A percentile compares a stretch with the other conserved stretches of the same genome.
phyloP scores from a whole-genome alignment of 352 stramenopile species.

The Phytophthora sp. region DNA sequence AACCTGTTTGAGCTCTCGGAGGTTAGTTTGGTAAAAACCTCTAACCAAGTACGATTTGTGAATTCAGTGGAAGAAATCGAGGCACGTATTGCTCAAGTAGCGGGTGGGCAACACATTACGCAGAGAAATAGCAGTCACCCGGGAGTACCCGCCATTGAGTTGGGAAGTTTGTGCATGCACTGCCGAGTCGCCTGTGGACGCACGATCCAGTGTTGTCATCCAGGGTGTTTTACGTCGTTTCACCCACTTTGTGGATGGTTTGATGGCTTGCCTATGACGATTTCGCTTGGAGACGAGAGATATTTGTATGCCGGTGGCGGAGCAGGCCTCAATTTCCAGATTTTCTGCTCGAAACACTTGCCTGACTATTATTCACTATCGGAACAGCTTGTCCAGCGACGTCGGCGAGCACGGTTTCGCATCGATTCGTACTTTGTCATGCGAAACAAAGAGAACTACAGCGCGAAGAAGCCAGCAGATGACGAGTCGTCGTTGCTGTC shows the following conservation, averaged over 20 bases:
- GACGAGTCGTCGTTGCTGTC: slow-evolving; percentile 49
- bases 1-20: slow-evolving; percentile 78
- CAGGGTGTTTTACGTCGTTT: slow-evolving; percentile 65
- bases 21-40: slow-evolving; percentile 70
- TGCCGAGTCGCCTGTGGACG: slow-evolving; percentile 80
- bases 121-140: slow-evolving; percentile 17
- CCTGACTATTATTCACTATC: slow-evolving; percentile 52
- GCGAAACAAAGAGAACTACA: slow-evolving; percentile 61
- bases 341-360: slow-evolving; percentile 69
- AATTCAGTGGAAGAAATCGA: slow-evolving; percentile 66
- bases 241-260: slow-evolving; percentile 90
- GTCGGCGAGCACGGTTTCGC: slow-evolving; percentile 64
- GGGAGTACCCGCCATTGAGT: slow-evolving; percentile 28
- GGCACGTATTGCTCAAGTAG: slow-evolving; percentile 38
- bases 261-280: slow-evolving; percentile 77
- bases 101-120: slow-evolving; percentile 11
- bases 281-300: slow-evolving; percentile 48
- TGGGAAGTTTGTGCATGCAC: slow-evolving; percentile 63
- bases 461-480: slow-evolving; percentile 23
- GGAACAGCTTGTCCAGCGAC: slow-evolving; percentile 50
- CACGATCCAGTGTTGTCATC: slow-evolving; percentile 70
- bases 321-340: slow-evolving; percentile 69
- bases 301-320: slow-evolving; percentile 80
- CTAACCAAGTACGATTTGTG: slow-evolving; percentile 54
- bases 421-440: slow-evolving; percentile 78